Evolutionary conservation across 306 rosid genomes (phyloP), one percentile per base, ranked within the genome.

Genomic region (Malus sieversii): DNA sequence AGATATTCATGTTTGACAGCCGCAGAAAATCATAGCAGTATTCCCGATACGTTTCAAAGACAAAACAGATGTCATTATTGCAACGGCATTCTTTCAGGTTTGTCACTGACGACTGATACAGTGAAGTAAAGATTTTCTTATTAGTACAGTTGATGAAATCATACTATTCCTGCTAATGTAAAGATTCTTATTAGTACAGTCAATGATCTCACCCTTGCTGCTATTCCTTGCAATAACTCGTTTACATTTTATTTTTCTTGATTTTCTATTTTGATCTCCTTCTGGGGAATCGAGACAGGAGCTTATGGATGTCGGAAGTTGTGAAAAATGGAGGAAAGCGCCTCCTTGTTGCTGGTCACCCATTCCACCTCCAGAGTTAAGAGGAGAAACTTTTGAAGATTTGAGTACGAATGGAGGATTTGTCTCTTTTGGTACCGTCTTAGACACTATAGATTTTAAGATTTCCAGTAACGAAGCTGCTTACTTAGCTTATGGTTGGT

Each of bases 71-170:
- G 89, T 95, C 79, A 84, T 83, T 76, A 95, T 92, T 65, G 96
- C 97, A 46, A 92, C 95, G 70, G 70, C 93, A 51, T 95, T 95
- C 88, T 95, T 95, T 78, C 97, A 88, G 97, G 98, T 91, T 68
- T 30, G 88, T 73, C 32, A 67, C 63, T 70, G 16, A 35, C 10
- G 27, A 67, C 63, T 70, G 16, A 35, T 15, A 51, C 32, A 70
- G 69, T 48, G 33, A 60, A 73, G 61, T 46, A 30, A 55, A 25
- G 40, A 79, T 42, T 55, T 52, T 46, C 46, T 76, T 32, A 20
- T 75, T 64, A 18, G 16, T 35, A 40, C 23, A 27, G 15, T 27
- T 11, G 35, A 57, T 71, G 58, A 33, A 73, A 2, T 64, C 20
- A 6, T 35, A 35, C 9, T 35, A 35, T 7, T 35, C 40, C 40